These are phyloP conservation scores for Globisporangium carolinianum DNA, from an alignment of 352 stramenopile species.

Conservation along the genomic window DNA sequence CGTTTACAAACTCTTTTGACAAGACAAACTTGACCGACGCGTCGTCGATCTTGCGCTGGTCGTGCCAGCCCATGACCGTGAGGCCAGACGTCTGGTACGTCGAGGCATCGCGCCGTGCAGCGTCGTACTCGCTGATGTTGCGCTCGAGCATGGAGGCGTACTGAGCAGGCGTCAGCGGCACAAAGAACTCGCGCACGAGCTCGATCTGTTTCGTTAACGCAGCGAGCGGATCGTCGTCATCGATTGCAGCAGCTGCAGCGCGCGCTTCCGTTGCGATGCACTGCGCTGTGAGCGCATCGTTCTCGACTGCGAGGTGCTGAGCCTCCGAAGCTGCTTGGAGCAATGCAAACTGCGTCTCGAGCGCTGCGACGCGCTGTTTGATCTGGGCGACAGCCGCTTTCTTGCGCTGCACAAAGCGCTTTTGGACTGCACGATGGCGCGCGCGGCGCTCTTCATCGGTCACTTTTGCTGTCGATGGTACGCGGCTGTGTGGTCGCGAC, in stretches of 20 bases:
- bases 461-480: slow-evolving; percentile 1
- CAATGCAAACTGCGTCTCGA: slow-evolving; percentile 33
- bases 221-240: neutral
- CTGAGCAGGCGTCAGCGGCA: slow-evolving; percentile 16
- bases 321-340: slow-evolving; percentile 32
- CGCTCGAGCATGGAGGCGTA: slow-evolving; percentile 15
- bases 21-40: slow-evolving; percentile 35
- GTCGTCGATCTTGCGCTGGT: slow-evolving; percentile 33
- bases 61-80: slow-evolving; percentile 46
- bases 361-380: slow-evolving; percentile 20
- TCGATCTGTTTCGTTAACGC: slow-evolving; percentile 27
- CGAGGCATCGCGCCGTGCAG: slow-evolving; percentile 14
- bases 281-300: slow-evolving; percentile 20
- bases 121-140: slow-evolving; percentile 24
- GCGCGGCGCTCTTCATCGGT: slow-evolving; percentile 35
- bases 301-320: slow-evolving; percentile 23
- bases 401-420: slow-evolving; percentile 50
- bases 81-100: slow-evolving; percentile 24
- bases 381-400: slow-evolving; percentile 35
- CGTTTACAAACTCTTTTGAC: slow-evolving; percentile 35
- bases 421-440: slow-evolving; percentile 40
- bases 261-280: neutral
- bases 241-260: neutral
- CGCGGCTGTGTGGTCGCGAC: too few relatives aligned
- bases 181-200: slow-evolving; percentile 34